Evolutionary conservation across 1,139 yeast genomes (phyloP).

Genomic region (Zygosaccharomyces pseudobailii): DNA sequence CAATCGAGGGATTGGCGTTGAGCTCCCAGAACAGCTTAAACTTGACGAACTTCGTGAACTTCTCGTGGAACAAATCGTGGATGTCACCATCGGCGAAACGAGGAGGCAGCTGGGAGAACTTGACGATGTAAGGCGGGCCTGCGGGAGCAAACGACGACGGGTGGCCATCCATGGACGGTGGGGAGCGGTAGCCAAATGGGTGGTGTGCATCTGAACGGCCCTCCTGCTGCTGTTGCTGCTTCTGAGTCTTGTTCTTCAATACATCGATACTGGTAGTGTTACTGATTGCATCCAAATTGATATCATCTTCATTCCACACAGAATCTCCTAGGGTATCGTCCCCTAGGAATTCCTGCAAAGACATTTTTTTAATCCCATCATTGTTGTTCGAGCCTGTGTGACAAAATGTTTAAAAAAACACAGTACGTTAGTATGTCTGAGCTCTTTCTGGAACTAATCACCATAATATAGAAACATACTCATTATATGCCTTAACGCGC

Average conservation of each 20-base stretch:
- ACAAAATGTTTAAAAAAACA: background rate
- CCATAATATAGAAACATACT: constrained; percentile 3
- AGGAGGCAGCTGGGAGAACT: constrained; percentile 47
- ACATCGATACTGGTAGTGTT: constrained; percentile 24
- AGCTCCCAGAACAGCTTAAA: constrained; percentile 40
- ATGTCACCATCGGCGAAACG: constrained; percentile 35
- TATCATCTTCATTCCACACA: constrained; percentile 33
- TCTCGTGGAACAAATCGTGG: constrained; percentile 36
- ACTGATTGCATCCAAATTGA: constrained; percentile 20
- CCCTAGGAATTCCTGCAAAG: constrained; percentile 34
- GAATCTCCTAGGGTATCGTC: constrained; percentile 33
- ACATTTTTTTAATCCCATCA: constrained; percentile 34
- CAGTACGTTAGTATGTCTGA: constrained; percentile 1
- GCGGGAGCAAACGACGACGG: constrained; percentile 8
- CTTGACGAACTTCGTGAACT: constrained; percentile 35
- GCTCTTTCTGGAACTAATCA: background rate
- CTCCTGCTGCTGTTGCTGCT: constrained; percentile 12
- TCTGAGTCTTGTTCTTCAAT: constrained; percentile 18
- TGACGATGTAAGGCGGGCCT: constrained; percentile 55
- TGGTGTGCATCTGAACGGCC: constrained; percentile 6
- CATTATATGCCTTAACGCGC: constrained; percentile 2
- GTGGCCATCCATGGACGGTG: constrained; percentile 4
- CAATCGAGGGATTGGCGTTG: constrained; percentile 29
- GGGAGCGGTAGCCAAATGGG: constrained; percentile 9
- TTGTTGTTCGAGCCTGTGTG: constrained; percentile 9